A percentile compares a stretch with the other conserved stretches of the same genome.
phyloP scores from a whole-genome alignment of 345 rosid genomes.

The Brassica cretica region DNA sequence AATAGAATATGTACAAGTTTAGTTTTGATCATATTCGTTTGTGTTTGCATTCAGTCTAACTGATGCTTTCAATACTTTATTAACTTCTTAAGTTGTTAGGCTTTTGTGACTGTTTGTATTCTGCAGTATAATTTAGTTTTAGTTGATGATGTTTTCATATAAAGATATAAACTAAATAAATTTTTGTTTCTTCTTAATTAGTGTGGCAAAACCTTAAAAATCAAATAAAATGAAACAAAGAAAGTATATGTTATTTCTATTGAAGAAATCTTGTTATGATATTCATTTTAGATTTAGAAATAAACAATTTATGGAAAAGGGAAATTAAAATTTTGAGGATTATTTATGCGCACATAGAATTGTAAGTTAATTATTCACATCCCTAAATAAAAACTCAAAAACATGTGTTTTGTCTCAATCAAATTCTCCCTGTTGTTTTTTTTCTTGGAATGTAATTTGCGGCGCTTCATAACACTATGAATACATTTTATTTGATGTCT shows the following conservation, averaged over 20 bases:
- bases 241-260: no score
- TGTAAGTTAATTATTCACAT: neutral
- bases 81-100: no score
- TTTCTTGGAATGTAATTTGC: neutral
- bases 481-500: constrained; percentile 4
- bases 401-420: neutral
- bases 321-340: no score
- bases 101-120: no score
- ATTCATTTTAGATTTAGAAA: neutral
- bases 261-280: neutral
- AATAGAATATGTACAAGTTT: neutral
- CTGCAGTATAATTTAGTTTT: no score
- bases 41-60: neutral
- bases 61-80: no score
- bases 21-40: neutral
- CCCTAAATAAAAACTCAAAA: neutral
- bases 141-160: no score
- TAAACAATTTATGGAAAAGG: no score
- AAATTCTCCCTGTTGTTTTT: neutral
- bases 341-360: neutral
- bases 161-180: no score
- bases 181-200: no score
- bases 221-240: no score
- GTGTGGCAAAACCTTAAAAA: no score
- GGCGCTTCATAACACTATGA: neutral